Evolutionary conservation across 257 asterid genomes (phyloP), one percentile per base, ranked within the genome.

Genomic region (Parsonsia alboflavescens): DNA sequence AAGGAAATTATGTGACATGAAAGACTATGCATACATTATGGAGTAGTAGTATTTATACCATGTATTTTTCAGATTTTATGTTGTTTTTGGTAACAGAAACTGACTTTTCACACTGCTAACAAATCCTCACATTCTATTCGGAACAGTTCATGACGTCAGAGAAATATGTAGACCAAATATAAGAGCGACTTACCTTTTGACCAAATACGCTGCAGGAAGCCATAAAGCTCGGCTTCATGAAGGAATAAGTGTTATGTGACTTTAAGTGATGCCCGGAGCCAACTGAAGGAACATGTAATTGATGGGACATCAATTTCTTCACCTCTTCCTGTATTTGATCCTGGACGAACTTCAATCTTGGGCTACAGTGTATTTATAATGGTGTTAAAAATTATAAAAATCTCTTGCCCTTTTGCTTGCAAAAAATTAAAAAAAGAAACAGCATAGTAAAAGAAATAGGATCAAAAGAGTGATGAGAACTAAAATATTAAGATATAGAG

Each of bases 151-250:
- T 11, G 42, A 28, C 0, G 66, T 39, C 26, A 12, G 44, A 4
- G 4, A 15, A 26, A 30, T 4, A 61, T 5, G 15, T 45, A 30
- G 45, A 15, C 68, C 10, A 30, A 15, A 30, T 13, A 5, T 33
- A 33, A 33, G 1, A 36, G 49, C 48, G 54, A 70, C 7, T 21
- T 79, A 91, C 98, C 97, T 94, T 84, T 24, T 91, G 92, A 71
- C 99, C 98, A 81, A 94, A 94, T 46, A 81, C 77, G 73, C 96
- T 94, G 84, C 93, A 89, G 69, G 96, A 92, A 82, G 93, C 98
- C 44, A 92, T 65, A 75, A 94, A 88, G 63, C 76, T 74, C 17
- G 98, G 97, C 79, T 85, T 87, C 44, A 83, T 41, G 66, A 74
- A 73, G 72, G 68, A 26, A 24, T 54, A 79, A 33, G 73, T 63